Percentiles rank a stretch among this genome's conserved stretches.
These are phyloP conservation scores for Geotrichum ghanense DNA, from an alignment of 805 yeast genomes.

Conservation along the genomic window DNA sequence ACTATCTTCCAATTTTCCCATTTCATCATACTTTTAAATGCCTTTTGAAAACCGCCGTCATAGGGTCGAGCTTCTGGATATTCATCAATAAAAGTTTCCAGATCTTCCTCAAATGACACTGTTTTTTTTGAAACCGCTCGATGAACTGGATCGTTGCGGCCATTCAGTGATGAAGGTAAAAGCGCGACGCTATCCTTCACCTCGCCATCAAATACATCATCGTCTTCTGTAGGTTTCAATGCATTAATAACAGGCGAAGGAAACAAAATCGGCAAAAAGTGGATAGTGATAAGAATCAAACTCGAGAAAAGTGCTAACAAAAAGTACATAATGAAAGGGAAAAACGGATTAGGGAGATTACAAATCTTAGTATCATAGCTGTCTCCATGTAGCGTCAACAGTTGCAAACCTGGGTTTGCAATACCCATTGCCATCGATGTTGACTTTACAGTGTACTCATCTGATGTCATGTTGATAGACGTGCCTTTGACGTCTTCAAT, in stretches of 20 bases:
- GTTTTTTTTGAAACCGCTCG: not conserved
- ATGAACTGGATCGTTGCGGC: not conserved
- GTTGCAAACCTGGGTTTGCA: conserved; percentile 71
- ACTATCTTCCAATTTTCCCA: not conserved
- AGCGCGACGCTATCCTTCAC: not conserved
- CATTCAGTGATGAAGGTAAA: not conserved
- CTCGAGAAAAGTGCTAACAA: conserved; percentile 8
- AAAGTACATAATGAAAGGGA: conserved; percentile 20
- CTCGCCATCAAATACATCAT: not conserved
- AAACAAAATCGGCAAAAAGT: conserved; percentile 7
- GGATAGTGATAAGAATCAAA: conserved; percentile 2
- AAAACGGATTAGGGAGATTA: conserved; percentile 22
- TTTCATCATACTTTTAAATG: not conserved
- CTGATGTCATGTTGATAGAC: conserved; percentile 26
- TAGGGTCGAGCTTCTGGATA: not conserved
- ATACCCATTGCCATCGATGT: conserved; percentile 93
- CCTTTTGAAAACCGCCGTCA: not conserved
- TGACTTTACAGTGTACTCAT: conserved; percentile 81
- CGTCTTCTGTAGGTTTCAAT: not conserved
- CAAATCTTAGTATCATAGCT: conserved; percentile 21
- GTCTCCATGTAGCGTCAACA: conserved; percentile 43
- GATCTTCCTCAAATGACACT: not conserved
- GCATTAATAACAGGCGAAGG: conserved; percentile 1
- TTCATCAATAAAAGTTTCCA: not conserved
- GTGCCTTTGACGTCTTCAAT: conserved; percentile 3